phyloP scores from a whole-genome alignment of 495 filamentous ascomycete species.

The Xylaria cubensis region DNA sequence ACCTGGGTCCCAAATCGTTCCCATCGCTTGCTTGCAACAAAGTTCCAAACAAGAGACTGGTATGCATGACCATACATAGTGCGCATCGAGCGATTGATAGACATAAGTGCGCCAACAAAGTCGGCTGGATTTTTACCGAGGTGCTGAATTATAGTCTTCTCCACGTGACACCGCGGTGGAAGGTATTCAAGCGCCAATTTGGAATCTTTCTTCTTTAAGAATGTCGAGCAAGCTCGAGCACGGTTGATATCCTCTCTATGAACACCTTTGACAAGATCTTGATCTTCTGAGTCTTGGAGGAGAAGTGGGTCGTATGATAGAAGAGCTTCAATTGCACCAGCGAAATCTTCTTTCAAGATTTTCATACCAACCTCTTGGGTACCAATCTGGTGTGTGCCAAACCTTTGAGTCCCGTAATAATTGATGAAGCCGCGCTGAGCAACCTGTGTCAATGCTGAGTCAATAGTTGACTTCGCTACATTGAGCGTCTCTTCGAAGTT shows the following conservation, averaged over 20 bases:
- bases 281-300: constrained; percentile 50
- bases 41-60: constrained; percentile 93
- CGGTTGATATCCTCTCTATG: constrained; percentile 73
- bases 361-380: constrained; percentile 84
- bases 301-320: constrained; percentile 66
- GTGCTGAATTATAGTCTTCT: constrained; percentile 76
- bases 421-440: constrained; percentile 83
- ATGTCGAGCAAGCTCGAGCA: constrained; percentile 75
- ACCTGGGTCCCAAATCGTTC: constrained; percentile 71
- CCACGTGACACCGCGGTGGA: constrained; percentile 84
- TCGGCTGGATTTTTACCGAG: constrained; percentile 64
- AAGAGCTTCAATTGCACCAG: constrained; percentile 77
- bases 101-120: constrained; percentile 77
- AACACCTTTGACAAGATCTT: constrained; percentile 24
- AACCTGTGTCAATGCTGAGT: constrained; percentile 60
- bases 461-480: constrained; percentile 44
- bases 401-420: constrained; percentile 94
- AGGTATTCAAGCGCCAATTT: constrained; percentile 67
- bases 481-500: constrained; percentile 47
- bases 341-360: constrained; percentile 80
- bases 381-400: constrained; percentile 81
- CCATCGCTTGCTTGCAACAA: constrained; percentile 79
- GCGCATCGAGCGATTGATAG: constrained; percentile 77
- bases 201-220: constrained; percentile 62
- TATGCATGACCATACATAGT: constrained; percentile 97